Evolutionary conservation across 176 grass and related monocot species (phyloP).

Genomic region (Bolboschoenus planiculmis): DNA sequence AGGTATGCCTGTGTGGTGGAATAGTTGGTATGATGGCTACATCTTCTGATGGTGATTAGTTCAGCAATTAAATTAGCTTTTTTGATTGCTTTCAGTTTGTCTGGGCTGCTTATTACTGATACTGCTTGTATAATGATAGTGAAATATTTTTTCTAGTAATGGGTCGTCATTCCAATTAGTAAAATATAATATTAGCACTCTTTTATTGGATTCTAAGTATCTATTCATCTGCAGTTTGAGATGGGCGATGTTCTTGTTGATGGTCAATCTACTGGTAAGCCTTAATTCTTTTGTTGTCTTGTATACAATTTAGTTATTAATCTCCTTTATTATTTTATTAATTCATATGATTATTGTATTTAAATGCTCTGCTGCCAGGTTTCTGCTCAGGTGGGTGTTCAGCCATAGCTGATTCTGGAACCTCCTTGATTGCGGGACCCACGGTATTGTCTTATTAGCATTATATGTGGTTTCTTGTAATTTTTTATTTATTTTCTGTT

Average conservation of each 20-base stretch:
- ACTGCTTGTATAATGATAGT: neutral
- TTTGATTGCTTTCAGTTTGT: neutral
- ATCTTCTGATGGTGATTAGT: neutral
- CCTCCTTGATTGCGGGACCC: constrained; percentile 83
- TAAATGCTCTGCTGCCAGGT: constrained; percentile 22
- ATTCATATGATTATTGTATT: neutral
- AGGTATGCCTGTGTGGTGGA: neutral
- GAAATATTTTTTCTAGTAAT: neutral
- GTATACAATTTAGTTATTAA: neutral
- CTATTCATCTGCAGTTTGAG: constrained; percentile 25
- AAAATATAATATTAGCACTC: neutral
- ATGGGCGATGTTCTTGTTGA: constrained; percentile 33
- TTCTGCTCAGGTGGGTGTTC: constrained; percentile 74
- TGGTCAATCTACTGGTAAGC: constrained; percentile 24
- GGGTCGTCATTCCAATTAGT: neutral
- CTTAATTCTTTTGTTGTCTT: neutral
- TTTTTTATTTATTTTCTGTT: neutral
- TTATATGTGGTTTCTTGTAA: neutral
- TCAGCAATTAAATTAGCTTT: neutral
- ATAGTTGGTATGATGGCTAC: neutral
- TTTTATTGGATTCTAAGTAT: constrained; percentile 14
- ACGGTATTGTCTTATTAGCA: constrained; percentile 36
- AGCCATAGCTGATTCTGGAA: constrained; percentile 85
- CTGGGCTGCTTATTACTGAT: neutral
- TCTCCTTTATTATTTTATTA: neutral